Evolutionary conservation across 192 early-diverging fungal genomes (phyloP).

Genomic region (Coemansia sp.): DNA sequence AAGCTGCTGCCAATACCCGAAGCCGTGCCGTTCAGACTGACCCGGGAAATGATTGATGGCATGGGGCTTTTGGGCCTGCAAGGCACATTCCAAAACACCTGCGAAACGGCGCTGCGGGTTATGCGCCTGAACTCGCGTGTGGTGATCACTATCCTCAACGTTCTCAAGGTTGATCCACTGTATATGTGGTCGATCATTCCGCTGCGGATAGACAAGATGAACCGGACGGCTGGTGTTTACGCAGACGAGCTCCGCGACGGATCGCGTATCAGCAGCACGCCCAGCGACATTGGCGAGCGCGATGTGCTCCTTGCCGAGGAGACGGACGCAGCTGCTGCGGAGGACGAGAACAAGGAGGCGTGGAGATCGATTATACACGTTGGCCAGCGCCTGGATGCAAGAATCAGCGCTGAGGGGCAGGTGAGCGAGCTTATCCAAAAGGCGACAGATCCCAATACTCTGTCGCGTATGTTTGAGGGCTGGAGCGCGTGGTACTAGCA

Average conservation of each 20-base stretch:
- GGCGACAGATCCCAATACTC: slow-evolving; percentile 59
- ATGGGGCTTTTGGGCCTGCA: slow-evolving; percentile 82
- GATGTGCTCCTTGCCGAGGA: slow-evolving; percentile 14
- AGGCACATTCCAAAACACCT: slow-evolving; percentile 74
- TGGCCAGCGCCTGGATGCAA: slow-evolving; percentile 58
- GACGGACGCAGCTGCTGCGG: slow-evolving; percentile 7
- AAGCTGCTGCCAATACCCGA: slow-evolving; percentile 84
- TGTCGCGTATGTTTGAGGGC: slow-evolving; percentile 64
- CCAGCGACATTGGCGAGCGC: slow-evolving; percentile 3
- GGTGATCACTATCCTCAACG: slow-evolving; percentile 84
- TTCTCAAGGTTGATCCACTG: slow-evolving; percentile 91
- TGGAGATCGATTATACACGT: slow-evolving; percentile 65
- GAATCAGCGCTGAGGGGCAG: slow-evolving; percentile 66
- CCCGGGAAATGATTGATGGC: slow-evolving; percentile 83
- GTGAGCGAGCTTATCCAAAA: slow-evolving; percentile 71
- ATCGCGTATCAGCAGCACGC: slow-evolving; percentile 1
- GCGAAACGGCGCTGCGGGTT: slow-evolving; percentile 75
- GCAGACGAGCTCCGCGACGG: slow-evolving; percentile 15
- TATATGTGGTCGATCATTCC: slow-evolving; percentile 65
- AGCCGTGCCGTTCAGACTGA: slow-evolving; percentile 88
- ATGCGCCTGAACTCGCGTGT: slow-evolving; percentile 79
- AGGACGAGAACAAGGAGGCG: slow-evolving; percentile 65
- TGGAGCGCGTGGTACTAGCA: slow-evolving; percentile 50
- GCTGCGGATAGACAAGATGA: slow-evolving; percentile 44
- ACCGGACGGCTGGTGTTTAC: slow-evolving; percentile 33